Evolutionary conservation across 1,284 basidiomycete genomes (phyloP), one percentile per base, ranked within the genome.

Genomic region (Sanghuangporus sanghuang): DNA sequence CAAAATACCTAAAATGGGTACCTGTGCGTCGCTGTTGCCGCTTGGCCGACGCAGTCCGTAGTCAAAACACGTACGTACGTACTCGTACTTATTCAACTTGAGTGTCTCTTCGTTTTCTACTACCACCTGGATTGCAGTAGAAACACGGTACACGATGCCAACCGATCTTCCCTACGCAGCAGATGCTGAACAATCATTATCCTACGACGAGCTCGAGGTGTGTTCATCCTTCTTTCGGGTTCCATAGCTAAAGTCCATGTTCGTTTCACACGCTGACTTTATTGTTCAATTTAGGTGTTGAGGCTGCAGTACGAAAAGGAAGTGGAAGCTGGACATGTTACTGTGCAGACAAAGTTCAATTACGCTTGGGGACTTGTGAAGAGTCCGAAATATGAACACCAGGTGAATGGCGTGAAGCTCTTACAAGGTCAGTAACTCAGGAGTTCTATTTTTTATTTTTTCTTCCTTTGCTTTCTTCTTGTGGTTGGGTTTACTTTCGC

Each of bases 291-390:
- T 32, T 69, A 95, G 93, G 93, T 96, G 8, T 79, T 98, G 52
- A 81, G 87, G 63, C 72, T 84, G 64, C 96, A 98, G 73, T 96
- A 96, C 77, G 86, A 94, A 80, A 92, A 89, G 74, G 95, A 98
- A 74, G 80, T 88, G 35, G 78, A 85, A 2, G 87, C 93, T 68
- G 86, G 88, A 46, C 95, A 98, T 75, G 85, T 97, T 63, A 95
- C 94, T 2, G 86, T 92, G 2, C 97, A 99, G 79, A 96, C 95
- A 59, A 97, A 95, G 77, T 99, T 99, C 81, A 99, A 99, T 79
- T 96, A 92, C 75, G 92, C 96, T 66, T 96, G 94, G 95, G 96
- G 95, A 4, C 81, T 97, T 38, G 92, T 97, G 62, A 97, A 97
- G 82, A 93, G 92, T 68, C 88, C 89, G 42, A 78, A 85, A 69